Base-by-base conservation (phyloP, 257 asterid species). In the Scutellaria minor region DNA sequence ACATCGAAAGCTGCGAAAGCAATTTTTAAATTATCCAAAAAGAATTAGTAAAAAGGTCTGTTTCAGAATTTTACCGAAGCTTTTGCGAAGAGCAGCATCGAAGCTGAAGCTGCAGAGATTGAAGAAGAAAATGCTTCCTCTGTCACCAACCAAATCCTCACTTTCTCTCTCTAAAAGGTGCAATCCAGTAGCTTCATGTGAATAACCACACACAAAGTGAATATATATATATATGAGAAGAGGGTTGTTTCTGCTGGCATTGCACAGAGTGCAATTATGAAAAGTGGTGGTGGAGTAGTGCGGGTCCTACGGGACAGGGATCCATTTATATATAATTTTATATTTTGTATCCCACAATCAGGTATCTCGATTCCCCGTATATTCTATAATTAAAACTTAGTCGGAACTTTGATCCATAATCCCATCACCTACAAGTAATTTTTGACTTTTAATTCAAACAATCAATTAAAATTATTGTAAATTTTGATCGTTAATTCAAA, bases 1-100 rank as follows among this genome's bases (percentile, higher is more conserved):
- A 67, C 79, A 72, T 75, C 55, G 79, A 58, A n/a, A 68, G 58
- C 2, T 55, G 82, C 68, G 79, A 81, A 73, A 78, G 73, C 57
- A 73, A 68, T 18, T 37, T 66, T 12, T 7, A 24, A 50, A 60
- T 53, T 1, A 22, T 51, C 64, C 65, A 42, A 57, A 15, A 27
- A 44, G 60, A n/a, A 76, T 50, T 73, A 60, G 77, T 66, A 52
- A 70, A 80, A 78, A 78, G 82, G 70, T 14, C 77, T 22, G 5
- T 46, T 47, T 59, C 60, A 66, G 78, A 27, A 39, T 64, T 78
- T 75, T 74, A 78, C 83, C 83, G 61, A 44, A 44, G 79, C 74
- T 78, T 78, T 66, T 64, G 59, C 66, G 66, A 35, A 53, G 35
- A 51, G 68, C 78, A 66, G 75, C 80, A 74, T 78, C 72, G 68